Conservation (phyloP, 2,329 filamentous ascomycete genomes). For the Sporothrix luriei region DNA sequence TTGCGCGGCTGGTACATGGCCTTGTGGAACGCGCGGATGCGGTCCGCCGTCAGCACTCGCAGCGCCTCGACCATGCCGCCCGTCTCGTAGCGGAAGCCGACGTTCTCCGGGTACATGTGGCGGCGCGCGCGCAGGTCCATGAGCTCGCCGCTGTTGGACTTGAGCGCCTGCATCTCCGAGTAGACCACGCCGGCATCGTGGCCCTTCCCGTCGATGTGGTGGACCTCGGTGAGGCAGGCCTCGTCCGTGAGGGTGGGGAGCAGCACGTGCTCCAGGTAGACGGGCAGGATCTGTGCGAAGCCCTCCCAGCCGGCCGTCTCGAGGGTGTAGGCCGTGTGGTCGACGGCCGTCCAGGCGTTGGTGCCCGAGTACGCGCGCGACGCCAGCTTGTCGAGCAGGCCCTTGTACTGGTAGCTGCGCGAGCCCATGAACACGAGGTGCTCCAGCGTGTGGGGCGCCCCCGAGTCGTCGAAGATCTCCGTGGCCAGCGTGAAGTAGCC, state of each 20-base stretch:
- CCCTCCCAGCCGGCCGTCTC: slow-evolving; percentile 97
- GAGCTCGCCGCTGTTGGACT: slow-evolving; percentile 80
- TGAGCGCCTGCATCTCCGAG: slow-evolving; percentile 96
- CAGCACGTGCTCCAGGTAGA: slow-evolving; percentile 93
- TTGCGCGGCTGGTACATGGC: slow-evolving; percentile 99
- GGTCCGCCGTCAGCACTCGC: slow-evolving; percentile 79
- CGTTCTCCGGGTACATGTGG: slow-evolving; percentile 81
- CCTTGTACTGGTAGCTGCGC: slow-evolving; percentile 90
- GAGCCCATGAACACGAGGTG: slow-evolving; percentile 88
- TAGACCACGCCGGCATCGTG: slow-evolving; percentile 97
- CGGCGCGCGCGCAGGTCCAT: slow-evolving; percentile 83
- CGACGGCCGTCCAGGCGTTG: slow-evolving; percentile 95
- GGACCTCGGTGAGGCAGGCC: slow-evolving; percentile 91
- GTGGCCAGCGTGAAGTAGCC: slow-evolving; percentile 96
- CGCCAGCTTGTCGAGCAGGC: slow-evolving; percentile 89
- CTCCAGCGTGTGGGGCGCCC: slow-evolving; percentile 84
- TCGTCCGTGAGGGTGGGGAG: slow-evolving; percentile 90
- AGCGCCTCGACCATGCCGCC: slow-evolving; percentile 94
- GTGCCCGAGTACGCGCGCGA: slow-evolving; percentile 91
- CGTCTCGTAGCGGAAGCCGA: slow-evolving; percentile 97
- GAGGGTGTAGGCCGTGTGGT: slow-evolving; percentile 94
- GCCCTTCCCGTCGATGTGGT: slow-evolving; percentile 90
- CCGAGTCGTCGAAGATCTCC: slow-evolving; percentile 96
- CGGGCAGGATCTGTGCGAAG: slow-evolving; percentile 89
- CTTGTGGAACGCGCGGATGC: slow-evolving; percentile 90